These are phyloP conservation scores for Fabrea salina DNA, from an alignment of 169 alveolate species.

Conservation along the genomic window DNA sequence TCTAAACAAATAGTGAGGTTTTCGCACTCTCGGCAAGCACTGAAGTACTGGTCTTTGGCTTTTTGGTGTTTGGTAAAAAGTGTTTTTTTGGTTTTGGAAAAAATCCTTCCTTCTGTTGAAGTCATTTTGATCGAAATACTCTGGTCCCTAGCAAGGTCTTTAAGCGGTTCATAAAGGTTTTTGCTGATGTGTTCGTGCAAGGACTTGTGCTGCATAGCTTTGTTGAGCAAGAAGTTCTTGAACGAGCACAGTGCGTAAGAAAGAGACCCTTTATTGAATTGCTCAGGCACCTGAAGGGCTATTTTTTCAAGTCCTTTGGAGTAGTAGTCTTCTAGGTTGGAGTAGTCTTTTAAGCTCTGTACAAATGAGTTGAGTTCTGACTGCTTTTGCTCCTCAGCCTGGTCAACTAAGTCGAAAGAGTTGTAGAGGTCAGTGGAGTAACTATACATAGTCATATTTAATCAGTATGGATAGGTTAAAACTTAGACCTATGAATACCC, in stretches of 20 bases:
- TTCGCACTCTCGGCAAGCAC: not conserved
- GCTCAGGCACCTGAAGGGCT: not conserved
- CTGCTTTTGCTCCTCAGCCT: too few relatives aligned
- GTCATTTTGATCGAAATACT: not conserved
- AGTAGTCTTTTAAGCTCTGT: not conserved
- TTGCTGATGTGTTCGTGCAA: not conserved
- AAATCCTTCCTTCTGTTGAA: not conserved
- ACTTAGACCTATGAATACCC: too few relatives aligned
- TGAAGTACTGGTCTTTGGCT: not conserved
- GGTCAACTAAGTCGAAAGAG: too few relatives aligned
- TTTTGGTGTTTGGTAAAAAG: not conserved
- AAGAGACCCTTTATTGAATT: not conserved
- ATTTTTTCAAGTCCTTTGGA: slow-evolving; percentile 12
- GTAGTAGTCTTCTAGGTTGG: not conserved
- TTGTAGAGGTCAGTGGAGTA: too few relatives aligned
- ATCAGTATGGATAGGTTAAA: too few relatives aligned
- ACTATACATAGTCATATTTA: too few relatives aligned
- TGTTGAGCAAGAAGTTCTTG: not conserved
- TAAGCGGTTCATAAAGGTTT: not conserved
- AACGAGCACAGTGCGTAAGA: not conserved
- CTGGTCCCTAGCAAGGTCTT: not conserved
- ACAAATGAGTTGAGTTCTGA: too few relatives aligned
- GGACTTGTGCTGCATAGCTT: not conserved
- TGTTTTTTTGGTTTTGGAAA: not conserved
- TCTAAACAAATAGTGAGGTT: not conserved